phyloP scores from a whole-genome alignment of 2,329 filamentous ascomycete species.

The Aspergillus quadricinctus region DNA sequence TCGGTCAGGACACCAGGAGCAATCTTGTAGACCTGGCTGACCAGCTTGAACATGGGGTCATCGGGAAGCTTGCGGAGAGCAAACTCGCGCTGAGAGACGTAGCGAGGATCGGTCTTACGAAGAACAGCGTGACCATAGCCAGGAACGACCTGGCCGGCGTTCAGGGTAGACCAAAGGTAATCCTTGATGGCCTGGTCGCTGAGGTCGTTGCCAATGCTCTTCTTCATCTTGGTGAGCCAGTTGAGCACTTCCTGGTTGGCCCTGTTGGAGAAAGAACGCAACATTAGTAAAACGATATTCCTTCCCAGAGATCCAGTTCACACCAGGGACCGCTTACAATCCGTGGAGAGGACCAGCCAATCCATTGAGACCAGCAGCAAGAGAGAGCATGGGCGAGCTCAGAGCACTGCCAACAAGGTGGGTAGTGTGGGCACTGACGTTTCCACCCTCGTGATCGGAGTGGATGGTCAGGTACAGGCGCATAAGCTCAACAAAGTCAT shows the following conservation, averaged over 20 bases:
- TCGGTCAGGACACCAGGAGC: constrained; percentile 95
- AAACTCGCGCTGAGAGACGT: constrained; percentile 97
- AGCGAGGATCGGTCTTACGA: constrained; percentile 98
- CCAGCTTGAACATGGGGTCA: constrained; percentile 99
- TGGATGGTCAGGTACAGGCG: constrained; percentile 99
- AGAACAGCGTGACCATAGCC: constrained; percentile 98
- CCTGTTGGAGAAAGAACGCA: constrained; percentile 20
- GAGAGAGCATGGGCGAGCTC: constrained; percentile 94
- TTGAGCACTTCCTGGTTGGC: constrained; percentile 99
- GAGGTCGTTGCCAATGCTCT: constrained; percentile 84
- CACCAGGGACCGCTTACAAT: constrained; percentile 47
- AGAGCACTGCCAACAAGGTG: constrained; percentile 95
- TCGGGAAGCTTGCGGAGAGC: constrained; percentile 89
- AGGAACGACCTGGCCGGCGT: constrained; percentile 90
- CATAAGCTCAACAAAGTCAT: constrained; percentile 97
- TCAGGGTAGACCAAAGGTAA: constrained; percentile 98
- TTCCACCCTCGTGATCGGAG: constrained; percentile 99
- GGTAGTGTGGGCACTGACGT: constrained; percentile 97
- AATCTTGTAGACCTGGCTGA: constrained; percentile 99
- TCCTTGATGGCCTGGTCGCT: constrained; percentile 95
- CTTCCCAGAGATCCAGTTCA: neutral
- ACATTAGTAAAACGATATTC: constrained; percentile 12
- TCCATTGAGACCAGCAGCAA: constrained; percentile 95
- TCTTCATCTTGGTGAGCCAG: constrained; percentile 99
- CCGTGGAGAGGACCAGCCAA: constrained; percentile 97